phyloP scores from a whole-genome alignment of 2,329 filamentous ascomycete species.

The Ploettnerulaceae sp. region DNA sequence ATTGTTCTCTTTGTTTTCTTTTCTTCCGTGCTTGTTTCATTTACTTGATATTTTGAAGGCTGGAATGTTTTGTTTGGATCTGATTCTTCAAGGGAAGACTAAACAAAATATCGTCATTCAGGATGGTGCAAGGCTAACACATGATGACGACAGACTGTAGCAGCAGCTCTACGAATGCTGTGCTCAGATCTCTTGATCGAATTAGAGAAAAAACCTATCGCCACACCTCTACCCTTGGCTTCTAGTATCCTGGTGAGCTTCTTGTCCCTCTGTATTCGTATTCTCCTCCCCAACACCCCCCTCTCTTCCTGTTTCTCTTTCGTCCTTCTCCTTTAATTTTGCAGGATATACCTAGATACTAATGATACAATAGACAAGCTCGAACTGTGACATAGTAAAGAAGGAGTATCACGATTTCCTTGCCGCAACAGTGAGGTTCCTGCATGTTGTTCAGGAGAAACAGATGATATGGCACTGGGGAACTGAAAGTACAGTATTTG shows the following conservation, averaged over 20 bases:
- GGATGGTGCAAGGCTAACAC: constrained; percentile 6
- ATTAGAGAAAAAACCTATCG: constrained; percentile 27
- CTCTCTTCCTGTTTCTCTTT: neutral
- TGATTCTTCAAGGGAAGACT: no score
- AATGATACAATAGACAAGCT: neutral
- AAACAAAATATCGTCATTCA: no score
- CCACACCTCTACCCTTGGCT: neutral
- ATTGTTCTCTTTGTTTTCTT: neutral
- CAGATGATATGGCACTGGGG: constrained; percentile 26
- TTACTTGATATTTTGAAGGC: no score
- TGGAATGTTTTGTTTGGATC: no score
- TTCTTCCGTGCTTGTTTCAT: neutral
- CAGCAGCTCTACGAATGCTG: constrained; percentile 23
- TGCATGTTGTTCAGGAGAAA: constrained; percentile 29
- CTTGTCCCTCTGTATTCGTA: neutral
- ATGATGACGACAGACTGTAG: constrained; percentile 16
- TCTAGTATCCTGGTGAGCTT: neutral
- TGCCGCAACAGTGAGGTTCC: constrained; percentile 25
- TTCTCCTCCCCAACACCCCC: neutral
- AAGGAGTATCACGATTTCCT: constrained; percentile 30
- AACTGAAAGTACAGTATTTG: constrained; percentile 22
- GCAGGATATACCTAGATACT: neutral
- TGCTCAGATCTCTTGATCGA: constrained; percentile 23
- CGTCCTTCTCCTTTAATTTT: neutral
- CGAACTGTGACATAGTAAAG: constrained; percentile 15